Evolutionary conservation across 2,329 filamentous ascomycete species (phyloP).

Genomic region (Fusarium sp.): DNA sequence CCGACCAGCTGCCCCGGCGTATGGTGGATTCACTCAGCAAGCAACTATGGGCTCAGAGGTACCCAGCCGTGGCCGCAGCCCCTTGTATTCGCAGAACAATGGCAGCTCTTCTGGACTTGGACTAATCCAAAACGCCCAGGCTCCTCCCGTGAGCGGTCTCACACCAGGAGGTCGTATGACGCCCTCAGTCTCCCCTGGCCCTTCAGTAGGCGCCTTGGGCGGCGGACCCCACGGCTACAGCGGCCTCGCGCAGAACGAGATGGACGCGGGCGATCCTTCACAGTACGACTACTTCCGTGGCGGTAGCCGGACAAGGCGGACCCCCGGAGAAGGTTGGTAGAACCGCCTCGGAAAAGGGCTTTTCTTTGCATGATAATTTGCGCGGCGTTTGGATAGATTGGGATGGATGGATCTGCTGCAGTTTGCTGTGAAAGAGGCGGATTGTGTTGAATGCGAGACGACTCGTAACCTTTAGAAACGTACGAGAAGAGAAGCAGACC

Average conservation of each 20-base stretch:
- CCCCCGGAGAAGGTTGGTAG: conserved; percentile 57
- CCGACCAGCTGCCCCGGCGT: conserved; percentile 31
- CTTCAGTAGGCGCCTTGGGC: conserved; percentile 64
- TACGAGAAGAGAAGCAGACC: conserved; percentile 12
- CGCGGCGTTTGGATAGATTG: conserved; percentile 49
- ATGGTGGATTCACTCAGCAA: conserved; percentile 43
- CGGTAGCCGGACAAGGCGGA: conserved; percentile 43
- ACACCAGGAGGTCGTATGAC: conserved; percentile 40
- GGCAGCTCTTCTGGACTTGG: conserved; percentile 66
- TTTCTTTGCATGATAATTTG: conserved; percentile 38
- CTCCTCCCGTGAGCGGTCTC: conserved; percentile 58
- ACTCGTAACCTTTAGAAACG: conserved; percentile 16
- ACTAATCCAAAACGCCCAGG: conserved; percentile 65
- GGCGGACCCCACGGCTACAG: conserved; percentile 72
- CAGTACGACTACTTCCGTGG: conserved; percentile 70
- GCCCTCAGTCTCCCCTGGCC: conserved; percentile 50
- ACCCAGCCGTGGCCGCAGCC: conserved; percentile 55
- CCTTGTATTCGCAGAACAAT: conserved; percentile 64
- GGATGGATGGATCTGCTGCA: conserved; percentile 31
- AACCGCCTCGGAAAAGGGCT: conserved; percentile 4
- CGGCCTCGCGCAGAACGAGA: conserved; percentile 66
- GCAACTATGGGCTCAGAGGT: conserved; percentile 39
- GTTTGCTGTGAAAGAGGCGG: conserved; percentile 31
- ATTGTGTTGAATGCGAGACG: conserved; percentile 23
- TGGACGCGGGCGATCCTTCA: conserved; percentile 55